Evolutionary conservation across 257 asterid species (phyloP).

Genomic region (Handroanthus guayacan): DNA sequence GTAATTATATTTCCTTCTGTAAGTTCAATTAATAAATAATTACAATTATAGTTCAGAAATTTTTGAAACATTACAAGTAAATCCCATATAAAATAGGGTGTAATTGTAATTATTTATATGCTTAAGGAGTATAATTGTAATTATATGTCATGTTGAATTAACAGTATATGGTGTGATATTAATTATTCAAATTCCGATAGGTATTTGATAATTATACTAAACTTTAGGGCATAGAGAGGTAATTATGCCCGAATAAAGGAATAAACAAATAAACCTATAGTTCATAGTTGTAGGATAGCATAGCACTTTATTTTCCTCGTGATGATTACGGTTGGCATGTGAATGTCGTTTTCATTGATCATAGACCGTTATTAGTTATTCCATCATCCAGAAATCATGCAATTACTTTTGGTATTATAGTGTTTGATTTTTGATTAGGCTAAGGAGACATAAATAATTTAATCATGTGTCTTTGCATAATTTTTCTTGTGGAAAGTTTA

Average conservation of each 20-base stretch:
- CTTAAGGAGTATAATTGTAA: not conserved
- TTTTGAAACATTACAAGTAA: not conserved
- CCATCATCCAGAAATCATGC: constrained; percentile 46
- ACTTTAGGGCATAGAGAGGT: too few relatives aligned
- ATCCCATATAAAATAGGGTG: not conserved
- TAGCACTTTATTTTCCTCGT: constrained; percentile 25
- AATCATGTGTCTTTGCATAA: not conserved
- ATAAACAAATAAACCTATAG: not conserved
- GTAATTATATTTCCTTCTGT: too few relatives aligned
- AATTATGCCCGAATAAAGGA: not conserved
- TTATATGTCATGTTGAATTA: too few relatives aligned
- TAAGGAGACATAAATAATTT: not conserved
- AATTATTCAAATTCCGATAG: too few relatives aligned
- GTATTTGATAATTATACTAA: too few relatives aligned
- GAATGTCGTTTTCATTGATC: constrained; percentile 41
- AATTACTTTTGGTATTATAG: constrained; percentile 14
- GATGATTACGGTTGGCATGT: constrained; percentile 38
- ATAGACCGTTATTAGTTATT: constrained; percentile 38
- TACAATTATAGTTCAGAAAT: too few relatives aligned
- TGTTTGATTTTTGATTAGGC: not conserved
- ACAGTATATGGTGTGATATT: too few relatives aligned
- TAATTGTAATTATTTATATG: too few relatives aligned
- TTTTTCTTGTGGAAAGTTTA: not conserved
- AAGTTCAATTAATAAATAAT: too few relatives aligned
- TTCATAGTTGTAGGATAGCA: constrained; percentile 6